Evolutionary conservation across 2,329 filamentous ascomycete species (phyloP).

Genomic region (Aaosphaeria arxii): DNA sequence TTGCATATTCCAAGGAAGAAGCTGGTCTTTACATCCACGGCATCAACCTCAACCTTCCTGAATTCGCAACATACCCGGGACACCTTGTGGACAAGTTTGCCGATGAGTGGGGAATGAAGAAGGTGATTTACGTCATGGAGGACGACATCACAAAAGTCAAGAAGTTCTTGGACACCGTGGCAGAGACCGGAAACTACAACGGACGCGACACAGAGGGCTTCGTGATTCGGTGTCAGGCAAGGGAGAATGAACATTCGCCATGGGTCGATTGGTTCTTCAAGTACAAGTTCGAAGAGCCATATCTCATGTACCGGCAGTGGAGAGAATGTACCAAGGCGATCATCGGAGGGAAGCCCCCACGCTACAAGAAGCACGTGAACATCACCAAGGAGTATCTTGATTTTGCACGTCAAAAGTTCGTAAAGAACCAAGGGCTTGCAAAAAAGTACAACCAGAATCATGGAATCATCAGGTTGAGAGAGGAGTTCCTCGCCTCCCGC

Average conservation of each 20-base stretch:
- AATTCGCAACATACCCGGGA: constrained; percentile 84
- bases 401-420: constrained; percentile 74
- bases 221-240: constrained; percentile 82
- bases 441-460: constrained; percentile 82
- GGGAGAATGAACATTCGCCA: constrained; percentile 49
- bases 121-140: constrained; percentile 76
- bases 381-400: constrained; percentile 90
- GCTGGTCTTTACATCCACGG: constrained; percentile 94
- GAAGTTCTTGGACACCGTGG: constrained; percentile 76
- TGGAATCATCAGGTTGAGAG: constrained; percentile 86
- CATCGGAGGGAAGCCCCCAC: constrained; percentile 71
- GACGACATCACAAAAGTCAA: constrained; percentile 72
- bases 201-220: constrained; percentile 96
- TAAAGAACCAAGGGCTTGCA: constrained; percentile 63
- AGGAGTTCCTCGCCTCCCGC: constrained; percentile 81
- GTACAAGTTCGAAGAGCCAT: constrained; percentile 99
- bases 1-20: constrained; percentile 78
- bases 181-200: constrained; percentile 84
- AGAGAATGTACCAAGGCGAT: constrained; percentile 91
- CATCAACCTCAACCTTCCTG: constrained; percentile 90
- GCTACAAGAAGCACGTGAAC: constrained; percentile 78
- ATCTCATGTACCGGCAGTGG: constrained; percentile 98
- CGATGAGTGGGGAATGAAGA: constrained; percentile 88
- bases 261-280: constrained; percentile 99
- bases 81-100: constrained; percentile 85